phyloP scores from a whole-genome alignment of 306 rosid species.

The Ochetophila trinervis region DNA sequence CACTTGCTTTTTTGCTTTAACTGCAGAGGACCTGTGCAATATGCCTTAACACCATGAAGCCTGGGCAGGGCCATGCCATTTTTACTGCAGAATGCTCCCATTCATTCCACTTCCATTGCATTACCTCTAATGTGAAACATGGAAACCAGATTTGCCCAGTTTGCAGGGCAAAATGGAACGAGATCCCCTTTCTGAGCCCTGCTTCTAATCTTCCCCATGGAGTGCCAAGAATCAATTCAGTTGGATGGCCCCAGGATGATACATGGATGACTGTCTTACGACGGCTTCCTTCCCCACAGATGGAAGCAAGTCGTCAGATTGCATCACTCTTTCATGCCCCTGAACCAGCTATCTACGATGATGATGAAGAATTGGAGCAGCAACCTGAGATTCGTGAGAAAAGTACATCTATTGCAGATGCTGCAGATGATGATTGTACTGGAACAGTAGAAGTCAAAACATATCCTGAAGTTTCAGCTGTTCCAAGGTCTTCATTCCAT shows the following conservation, averaged over 20 bases:
- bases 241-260: constrained; percentile 39
- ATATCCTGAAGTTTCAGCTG: constrained; percentile 77
- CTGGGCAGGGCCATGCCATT: constrained; percentile 89
- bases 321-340: constrained; percentile 38
- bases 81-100: constrained; percentile 98
- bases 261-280: constrained; percentile 46
- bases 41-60: constrained; percentile 67
- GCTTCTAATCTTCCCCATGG: constrained; percentile 45
- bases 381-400: constrained; percentile 27
- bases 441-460: constrained; percentile 56
- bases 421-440: constrained; percentile 24
- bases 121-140: constrained; percentile 83
- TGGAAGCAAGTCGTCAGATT: constrained; percentile 33
- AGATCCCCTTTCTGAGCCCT: constrained; percentile 70
- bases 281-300: constrained; percentile 51
- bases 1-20: constrained; percentile 26
- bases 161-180: constrained; percentile 95
- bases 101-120: constrained; percentile 90
- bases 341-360: constrained; percentile 73
- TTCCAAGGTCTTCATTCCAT: constrained; percentile 53
- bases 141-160: constrained; percentile 88
- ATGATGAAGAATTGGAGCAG: constrained; percentile 69
- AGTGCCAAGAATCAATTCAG: constrained; percentile 41
- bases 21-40: constrained; percentile 80
- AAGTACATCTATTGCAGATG: constrained; percentile 20